Percentiles rank a stretch among this genome's conserved stretches.
Evolutionary conservation across 352 stramenopile species (phyloP).

Genomic region (Globisporangium barbulae): DNA sequence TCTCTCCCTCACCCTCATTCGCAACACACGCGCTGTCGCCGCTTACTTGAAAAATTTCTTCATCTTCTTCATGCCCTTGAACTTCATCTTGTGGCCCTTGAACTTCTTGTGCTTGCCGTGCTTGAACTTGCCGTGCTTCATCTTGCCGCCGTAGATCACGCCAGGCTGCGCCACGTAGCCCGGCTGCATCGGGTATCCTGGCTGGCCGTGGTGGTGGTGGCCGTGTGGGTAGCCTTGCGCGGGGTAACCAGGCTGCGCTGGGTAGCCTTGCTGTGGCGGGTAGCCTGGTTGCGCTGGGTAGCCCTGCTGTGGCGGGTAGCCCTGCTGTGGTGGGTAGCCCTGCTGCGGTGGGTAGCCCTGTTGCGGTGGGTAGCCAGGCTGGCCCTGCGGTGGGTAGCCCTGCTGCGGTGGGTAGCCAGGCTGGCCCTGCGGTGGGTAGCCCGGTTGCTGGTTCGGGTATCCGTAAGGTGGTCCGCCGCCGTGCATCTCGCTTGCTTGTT

Average conservation of each 20-base stretch:
- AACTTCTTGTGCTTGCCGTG: slow-evolving; percentile 54
- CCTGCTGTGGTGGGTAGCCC: slow-evolving; percentile 14
- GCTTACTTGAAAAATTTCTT: slow-evolving; percentile 7
- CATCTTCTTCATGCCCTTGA: slow-evolving; percentile 9
- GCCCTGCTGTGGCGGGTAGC: slow-evolving; percentile 6
- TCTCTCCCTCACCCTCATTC: neutral
- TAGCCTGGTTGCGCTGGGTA: neutral
- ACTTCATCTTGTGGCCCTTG: slow-evolving; percentile 24
- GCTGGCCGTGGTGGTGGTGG: slow-evolving; percentile 27
- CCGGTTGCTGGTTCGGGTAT: slow-evolving; percentile 5
- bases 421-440: slow-evolving; percentile 3
- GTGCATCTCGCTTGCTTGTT: slow-evolving; percentile 12
- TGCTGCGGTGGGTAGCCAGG: slow-evolving; percentile 13
- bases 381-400: slow-evolving; percentile 5
- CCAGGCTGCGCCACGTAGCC: slow-evolving; percentile 60
- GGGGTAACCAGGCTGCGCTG: neutral
- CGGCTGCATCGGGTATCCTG: slow-evolving; percentile 38
- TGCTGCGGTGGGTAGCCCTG: slow-evolving; percentile 6
- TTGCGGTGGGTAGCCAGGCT: slow-evolving; percentile 12
- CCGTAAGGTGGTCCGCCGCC: slow-evolving; percentile 7
- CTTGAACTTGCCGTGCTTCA: slow-evolving; percentile 37
- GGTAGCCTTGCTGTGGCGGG: slow-evolving; percentile 1
- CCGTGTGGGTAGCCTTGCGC: slow-evolving; percentile 1
- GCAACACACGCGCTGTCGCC: too few relatives aligned
- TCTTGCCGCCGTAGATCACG: slow-evolving; percentile 45